Evolutionary conservation across 257 asterid species (phyloP).

Genomic region (Ocimum tenuiflorum): DNA sequence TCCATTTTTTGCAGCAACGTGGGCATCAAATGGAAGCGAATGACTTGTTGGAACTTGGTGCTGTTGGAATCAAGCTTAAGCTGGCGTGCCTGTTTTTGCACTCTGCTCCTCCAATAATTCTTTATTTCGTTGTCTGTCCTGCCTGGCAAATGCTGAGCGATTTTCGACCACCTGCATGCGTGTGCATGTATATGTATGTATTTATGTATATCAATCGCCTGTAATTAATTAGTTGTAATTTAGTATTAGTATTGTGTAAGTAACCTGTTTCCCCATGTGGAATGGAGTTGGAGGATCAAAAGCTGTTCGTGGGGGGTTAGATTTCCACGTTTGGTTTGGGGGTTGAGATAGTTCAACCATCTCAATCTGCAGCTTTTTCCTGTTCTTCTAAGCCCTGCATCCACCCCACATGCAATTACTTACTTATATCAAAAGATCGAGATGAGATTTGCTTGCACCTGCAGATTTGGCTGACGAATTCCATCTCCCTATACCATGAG

Average conservation of each 20-base stretch:
- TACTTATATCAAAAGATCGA: too few species aligned
- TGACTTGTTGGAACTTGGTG: conserved; percentile 54
- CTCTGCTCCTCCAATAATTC: conserved; percentile 89
- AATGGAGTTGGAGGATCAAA: conserved; percentile 75
- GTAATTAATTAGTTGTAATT: too few species aligned
- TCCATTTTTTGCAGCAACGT: conserved; percentile 50
- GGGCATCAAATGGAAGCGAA: conserved; percentile 62
- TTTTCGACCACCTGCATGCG: conserved; percentile 49
- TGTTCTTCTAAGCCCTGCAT: conserved; percentile 65
- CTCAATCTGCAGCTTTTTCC: conserved; percentile 86
- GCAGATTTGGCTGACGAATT: conserved; percentile 60
- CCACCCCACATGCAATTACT: too few species aligned
- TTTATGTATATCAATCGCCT: too few species aligned
- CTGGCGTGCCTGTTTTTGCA: conserved; percentile 80
- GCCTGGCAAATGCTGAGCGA: conserved; percentile 69
- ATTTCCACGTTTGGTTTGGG: conserved; percentile 70
- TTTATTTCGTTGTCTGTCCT: conserved; percentile 85
- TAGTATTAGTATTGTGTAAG: too few species aligned
- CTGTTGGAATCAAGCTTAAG: conserved; percentile 70
- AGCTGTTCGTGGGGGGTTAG: conserved; percentile 71
- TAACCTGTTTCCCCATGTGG: conserved; percentile 83
- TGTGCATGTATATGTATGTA: too few species aligned
- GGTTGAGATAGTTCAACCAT: conserved; percentile 82
- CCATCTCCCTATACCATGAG: conserved; percentile 85
- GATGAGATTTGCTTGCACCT: conserved; percentile 30